Base-by-base conservation (phyloP, 495 filamentous ascomycete genomes). In the Letharia columbiana region DNA sequence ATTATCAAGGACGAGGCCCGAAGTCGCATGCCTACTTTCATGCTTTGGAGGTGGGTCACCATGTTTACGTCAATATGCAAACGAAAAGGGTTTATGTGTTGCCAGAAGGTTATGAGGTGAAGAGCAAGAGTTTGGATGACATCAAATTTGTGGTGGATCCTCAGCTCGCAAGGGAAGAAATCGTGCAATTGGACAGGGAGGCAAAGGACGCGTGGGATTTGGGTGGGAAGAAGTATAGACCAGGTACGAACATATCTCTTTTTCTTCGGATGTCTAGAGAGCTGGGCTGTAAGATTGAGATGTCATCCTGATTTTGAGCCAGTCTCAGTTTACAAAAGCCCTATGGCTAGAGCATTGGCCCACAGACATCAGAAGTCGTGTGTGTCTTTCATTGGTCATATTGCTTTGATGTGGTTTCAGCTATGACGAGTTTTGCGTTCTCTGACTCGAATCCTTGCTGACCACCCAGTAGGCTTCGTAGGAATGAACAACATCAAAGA, bases 401-500 rank as follows among this genome's bases (percentile, higher is more conserved):
- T 3, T 56, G 28, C 28, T 56, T 35, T 9, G 28, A 56, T 35
- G 28, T 1, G 10, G 4, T 28, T 52, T 35, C 6, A 1, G 4
- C 28, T 31, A 52, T 13, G 52, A 56, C 13, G 0, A 0, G 35
- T 33, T 18, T 17, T 33, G 31, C 52, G 31, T 5, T 56, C 6
- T 45, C 20, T 28, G 60, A 67, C 44, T 31, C 23, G 1, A 33
- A 54, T 2, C 9, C 9, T 35, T 62, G 23, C 60, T 62, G 40
- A 62, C 49, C 20, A 58, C 58, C 52, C 49, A 37, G 20, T 73
- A 80, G 87, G 94, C 6, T 99, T 96, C 74, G 92, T 99, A 68
- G 94, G 94, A 67, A 91, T 99, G 88, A 98, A 99, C 80, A 97
- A 99, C 75, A 98, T 99, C 80, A 99, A 99, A 75, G 91, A 91